These are phyloP conservation scores for Coniferiporia weirii DNA, from an alignment of 1,284 basidiomycete species.

Conservation along the genomic window DNA sequence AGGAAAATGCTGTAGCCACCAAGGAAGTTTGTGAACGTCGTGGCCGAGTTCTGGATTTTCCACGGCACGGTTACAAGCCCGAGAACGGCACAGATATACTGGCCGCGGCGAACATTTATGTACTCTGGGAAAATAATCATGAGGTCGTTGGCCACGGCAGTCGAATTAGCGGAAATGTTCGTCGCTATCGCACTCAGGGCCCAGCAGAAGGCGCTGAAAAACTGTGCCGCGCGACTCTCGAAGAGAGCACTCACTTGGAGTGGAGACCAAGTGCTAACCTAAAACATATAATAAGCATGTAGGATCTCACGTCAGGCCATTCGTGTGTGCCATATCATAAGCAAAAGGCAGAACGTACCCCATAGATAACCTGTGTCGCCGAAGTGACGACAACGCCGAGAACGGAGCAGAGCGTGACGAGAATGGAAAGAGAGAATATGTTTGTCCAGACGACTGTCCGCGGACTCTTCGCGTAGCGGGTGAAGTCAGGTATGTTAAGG, in stretches of 20 bases:
- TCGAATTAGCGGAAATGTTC: conserved; percentile 7
- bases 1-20: conserved; percentile 9
- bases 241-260: conserved; percentile 6
- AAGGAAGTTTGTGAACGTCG: conserved; percentile 9
- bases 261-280: conserved; percentile 9
- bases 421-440: conserved; percentile 23
- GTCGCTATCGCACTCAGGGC: conserved; percentile 4
- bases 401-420: conserved; percentile 24
- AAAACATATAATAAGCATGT: background rate
- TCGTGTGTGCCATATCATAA: background rate
- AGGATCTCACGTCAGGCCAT: background rate
- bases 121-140: conserved; percentile 9
- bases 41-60: conserved; percentile 11
- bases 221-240: conserved; percentile 5
- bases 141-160: conserved; percentile 7
- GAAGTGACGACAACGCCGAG: conserved; percentile 25
- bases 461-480: conserved; percentile 50
- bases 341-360: background rate
- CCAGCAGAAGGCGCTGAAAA: conserved; percentile 9
- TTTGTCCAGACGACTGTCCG: conserved; percentile 24
- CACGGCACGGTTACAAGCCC: conserved; percentile 6
- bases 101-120: conserved; percentile 9
- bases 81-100: conserved; percentile 9
- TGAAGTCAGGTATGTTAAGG: conserved; percentile 74
- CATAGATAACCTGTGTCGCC: conserved; percentile 18